Base-by-base conservation (phyloP, 192 early-diverging fungal species). In the Backusella macrospora region DNA sequence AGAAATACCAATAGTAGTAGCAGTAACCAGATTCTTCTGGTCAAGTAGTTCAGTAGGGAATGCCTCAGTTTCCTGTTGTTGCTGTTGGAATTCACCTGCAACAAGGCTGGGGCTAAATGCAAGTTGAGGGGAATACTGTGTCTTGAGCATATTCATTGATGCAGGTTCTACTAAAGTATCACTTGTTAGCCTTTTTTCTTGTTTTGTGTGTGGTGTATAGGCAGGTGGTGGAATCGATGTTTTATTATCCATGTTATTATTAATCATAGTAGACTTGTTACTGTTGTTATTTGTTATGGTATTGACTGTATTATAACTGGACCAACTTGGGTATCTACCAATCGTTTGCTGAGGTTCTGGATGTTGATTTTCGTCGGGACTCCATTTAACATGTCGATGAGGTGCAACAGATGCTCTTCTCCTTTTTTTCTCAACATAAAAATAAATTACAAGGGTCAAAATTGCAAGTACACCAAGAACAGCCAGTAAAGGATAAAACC, bases 121-220 rank as follows among this genome's bases (percentile, higher is more conserved):
- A 45, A 72, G 59, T 63, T 72, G 71, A 16, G 71, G 71, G 34
- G 71, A 38, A 62, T 72, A 72, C 26, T 72, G 71, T 38, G 43
- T 72, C 21, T 72, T 72, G 2, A 62, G 43, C 26, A 62, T 45
- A 5, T 45, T 38, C 6, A 47, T 12, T 37, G 52, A 44, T 45
- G 26, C 37, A 43, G 59, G 59, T 34, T 72, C 62, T 5, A 72
- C 71, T n/a, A 72, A 43, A 45, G 71, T 72, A 46, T 72, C 59
- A 45, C 39, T 34, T 12, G 71, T 72, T 23, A 72, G 9, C 64
- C 62, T 59, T 39, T 62, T 62, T 59, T 59, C 39, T 43, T 62
- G 16, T 23, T 55, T 64, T 26, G 71, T 18, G 2, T 34, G 29
- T 34, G 29, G 29, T 26, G 62, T 72, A 42, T 72, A 64, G 14